A percentile compares a stretch with the other conserved stretches of the same genome.
Conservation (phyloP, 306 rosid genomes). For the Cicer arietinum region DNA sequence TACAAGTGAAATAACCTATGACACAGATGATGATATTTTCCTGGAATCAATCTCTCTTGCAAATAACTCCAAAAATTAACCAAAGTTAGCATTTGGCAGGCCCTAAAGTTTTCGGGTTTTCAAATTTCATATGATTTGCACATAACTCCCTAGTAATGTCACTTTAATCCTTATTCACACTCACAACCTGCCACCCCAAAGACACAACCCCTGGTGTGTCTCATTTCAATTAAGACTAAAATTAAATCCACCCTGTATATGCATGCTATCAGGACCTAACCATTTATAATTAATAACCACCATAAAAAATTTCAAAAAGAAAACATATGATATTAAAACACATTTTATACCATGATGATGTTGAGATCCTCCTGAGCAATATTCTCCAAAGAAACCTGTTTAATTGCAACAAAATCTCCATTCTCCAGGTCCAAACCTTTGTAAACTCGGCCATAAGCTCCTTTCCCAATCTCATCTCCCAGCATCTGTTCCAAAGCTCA, state of each 20-base stretch:
- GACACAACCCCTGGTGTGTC: neutral
- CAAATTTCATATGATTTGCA: constrained; percentile 4
- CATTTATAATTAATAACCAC: constrained; percentile 22
- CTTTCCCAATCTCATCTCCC: constrained; percentile 99
- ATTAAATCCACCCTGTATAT: constrained; percentile 22
- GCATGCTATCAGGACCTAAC: constrained; percentile 21
- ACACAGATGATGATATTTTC: neutral
- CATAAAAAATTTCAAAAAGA: neutral
- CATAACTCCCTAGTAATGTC: constrained; percentile 16
- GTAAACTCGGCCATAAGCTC: constrained; percentile 98
- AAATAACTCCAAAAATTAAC: constrained; percentile 12
- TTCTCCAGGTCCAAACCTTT: constrained; percentile 98
- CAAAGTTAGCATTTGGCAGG: constrained; percentile 18
- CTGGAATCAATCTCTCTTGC: constrained; percentile 2
- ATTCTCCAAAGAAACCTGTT: constrained; percentile 99
- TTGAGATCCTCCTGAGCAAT: constrained; percentile 99
- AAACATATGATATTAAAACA: constrained; percentile 29
- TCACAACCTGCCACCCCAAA: neutral
- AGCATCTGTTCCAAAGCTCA: constrained; percentile 74
- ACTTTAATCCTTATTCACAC: neutral
- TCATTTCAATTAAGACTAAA: constrained; percentile 29
- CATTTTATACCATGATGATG: constrained; percentile 80
- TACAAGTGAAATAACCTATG: constrained; percentile 2
- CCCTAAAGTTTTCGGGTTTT: constrained; percentile 3
- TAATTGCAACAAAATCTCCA: constrained; percentile 98